Percentiles rank a stretch among this genome's conserved stretches.
Evolutionary conservation across 192 early-diverging fungal genomes (phyloP).

Genomic region (Lobosporangium transversale): DNA sequence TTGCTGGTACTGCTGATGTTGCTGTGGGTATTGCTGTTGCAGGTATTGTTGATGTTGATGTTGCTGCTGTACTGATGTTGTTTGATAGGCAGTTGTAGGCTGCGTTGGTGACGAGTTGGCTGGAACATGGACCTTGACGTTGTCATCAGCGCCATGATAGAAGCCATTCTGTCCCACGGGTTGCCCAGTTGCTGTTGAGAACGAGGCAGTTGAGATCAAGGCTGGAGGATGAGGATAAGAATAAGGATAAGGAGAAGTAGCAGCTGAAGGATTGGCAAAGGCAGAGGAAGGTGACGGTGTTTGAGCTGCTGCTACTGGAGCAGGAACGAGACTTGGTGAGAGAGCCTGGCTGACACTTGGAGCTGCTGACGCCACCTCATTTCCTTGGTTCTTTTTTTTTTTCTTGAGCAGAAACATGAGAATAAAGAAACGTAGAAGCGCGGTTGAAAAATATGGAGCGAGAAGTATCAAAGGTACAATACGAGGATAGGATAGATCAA

Average conservation of each 20-base stretch:
- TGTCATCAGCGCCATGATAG: background rate
- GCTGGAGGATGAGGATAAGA: too few species aligned
- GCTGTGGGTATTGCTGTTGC: background rate
- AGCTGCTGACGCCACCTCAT: too few species aligned
- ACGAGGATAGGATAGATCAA: too few species aligned
- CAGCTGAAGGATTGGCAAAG: background rate
- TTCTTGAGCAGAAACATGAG: constrained; percentile 21
- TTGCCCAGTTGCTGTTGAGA: background rate
- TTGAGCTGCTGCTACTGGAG: background rate
- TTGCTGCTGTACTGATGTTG: constrained; percentile 4
- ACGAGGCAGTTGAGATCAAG: background rate
- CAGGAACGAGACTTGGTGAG: too few species aligned
- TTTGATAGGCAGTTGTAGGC: background rate
- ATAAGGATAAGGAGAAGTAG: background rate
- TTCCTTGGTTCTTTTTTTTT: constrained; percentile 2
- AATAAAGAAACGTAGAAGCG: background rate
- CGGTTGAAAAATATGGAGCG: too few species aligned
- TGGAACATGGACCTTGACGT: constrained; percentile 3
- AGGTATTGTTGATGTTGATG: constrained; percentile 8
- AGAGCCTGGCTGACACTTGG: too few species aligned
- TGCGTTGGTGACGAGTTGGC: background rate
- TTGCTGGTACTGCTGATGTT: background rate
- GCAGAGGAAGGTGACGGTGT: too few species aligned
- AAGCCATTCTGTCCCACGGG: background rate
- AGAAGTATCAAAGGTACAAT: too few species aligned